These are phyloP conservation scores for Cryphonectria japonica DNA, from an alignment of 2,329 filamentous ascomycete species.

Conservation along the genomic window DNA sequence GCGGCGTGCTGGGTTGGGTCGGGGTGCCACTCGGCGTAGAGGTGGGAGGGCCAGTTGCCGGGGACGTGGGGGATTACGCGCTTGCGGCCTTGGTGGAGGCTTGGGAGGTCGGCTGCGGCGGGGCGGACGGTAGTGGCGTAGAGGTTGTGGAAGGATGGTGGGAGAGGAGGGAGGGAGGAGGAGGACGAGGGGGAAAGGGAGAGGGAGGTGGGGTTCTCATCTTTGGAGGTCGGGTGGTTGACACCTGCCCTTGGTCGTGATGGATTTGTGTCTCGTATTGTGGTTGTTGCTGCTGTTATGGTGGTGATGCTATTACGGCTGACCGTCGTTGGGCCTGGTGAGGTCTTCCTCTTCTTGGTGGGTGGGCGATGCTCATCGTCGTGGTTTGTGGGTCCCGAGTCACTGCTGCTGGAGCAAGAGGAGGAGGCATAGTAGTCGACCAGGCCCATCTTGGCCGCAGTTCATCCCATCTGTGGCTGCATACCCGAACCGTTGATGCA, in stretches of 20 bases:
- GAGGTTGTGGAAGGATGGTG: constrained; percentile 81
- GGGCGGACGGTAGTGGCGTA: constrained; percentile 82
- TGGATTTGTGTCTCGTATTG: not conserved
- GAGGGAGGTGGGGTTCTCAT: constrained; percentile 12
- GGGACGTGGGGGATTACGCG: constrained; percentile 81
- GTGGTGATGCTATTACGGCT: not conserved
- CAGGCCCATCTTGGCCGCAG: constrained; percentile 38
- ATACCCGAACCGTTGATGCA: not conserved
- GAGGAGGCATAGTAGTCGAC: constrained; percentile 44
- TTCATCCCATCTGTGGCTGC: not conserved
- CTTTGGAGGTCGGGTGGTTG: not conserved
- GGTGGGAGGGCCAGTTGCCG: constrained; percentile 90
- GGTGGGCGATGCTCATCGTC: constrained; percentile 24
- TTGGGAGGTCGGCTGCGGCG: constrained; percentile 79
- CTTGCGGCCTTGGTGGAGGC: constrained; percentile 82
- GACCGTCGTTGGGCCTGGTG: constrained; percentile 17
- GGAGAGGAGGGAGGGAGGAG: constrained; percentile 69
- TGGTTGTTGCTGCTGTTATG: not conserved
- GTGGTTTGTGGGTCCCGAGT: constrained; percentile 21
- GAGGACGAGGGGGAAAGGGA: constrained; percentile 55
- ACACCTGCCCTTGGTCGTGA: not conserved
- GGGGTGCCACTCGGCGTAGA: constrained; percentile 87
- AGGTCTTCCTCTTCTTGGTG: constrained; percentile 32
- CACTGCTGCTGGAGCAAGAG: constrained; percentile 6
- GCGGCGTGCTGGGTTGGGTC: constrained; percentile 48